A percentile compares a stretch with the other conserved stretches of the same genome.
These are phyloP conservation scores for Ustilago sp. DNA, from an alignment of 1,284 basidiomycete species.

Conservation along the genomic window DNA sequence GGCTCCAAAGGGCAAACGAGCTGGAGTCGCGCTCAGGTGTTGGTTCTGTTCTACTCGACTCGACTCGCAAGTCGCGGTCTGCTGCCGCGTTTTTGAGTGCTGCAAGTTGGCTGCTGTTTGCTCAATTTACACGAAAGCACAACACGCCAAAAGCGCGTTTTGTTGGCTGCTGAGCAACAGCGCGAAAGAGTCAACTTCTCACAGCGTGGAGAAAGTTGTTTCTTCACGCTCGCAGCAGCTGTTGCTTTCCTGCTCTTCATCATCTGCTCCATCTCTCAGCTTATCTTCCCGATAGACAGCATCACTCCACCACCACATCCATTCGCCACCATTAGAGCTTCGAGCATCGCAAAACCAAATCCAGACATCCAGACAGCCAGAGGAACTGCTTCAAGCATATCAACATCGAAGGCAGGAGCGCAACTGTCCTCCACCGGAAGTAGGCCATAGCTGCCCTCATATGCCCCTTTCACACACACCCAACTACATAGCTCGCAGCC, in stretches of 20 bases:
- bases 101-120: background rate
- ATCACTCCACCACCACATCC: background rate
- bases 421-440: background rate
- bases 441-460: background rate
- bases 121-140: constrained; percentile 11
- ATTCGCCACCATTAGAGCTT: background rate
- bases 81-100: background rate
- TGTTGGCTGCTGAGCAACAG: background rate
- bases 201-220: background rate
- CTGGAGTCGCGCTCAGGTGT: background rate
- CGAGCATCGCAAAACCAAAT: background rate
- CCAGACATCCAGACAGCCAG: background rate
- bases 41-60: background rate
- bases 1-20: background rate
- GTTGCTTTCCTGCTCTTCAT: background rate
- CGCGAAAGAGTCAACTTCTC: background rate
- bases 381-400: background rate
- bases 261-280: background rate
- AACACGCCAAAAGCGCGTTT: background rate
- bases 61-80: background rate
- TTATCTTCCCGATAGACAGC: background rate
- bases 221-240: no score
- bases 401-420: background rate
- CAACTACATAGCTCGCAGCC: background rate
- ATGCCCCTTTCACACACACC: constrained; percentile 1